Conservation (phyloP, 1,139 yeast species). For the Debaryomyces nepalensis region DNA sequence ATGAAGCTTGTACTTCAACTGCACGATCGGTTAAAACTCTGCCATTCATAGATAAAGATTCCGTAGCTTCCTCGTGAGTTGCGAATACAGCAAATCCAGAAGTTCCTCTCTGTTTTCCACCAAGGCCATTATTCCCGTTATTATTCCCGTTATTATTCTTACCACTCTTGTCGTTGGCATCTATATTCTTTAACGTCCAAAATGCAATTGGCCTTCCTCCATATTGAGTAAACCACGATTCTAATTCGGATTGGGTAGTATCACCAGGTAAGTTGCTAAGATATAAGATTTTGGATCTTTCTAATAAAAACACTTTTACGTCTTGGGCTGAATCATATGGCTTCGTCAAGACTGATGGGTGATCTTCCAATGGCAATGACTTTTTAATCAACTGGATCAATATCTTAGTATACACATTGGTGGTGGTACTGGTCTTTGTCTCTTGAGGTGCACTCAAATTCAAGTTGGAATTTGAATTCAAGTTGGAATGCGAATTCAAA, state of each 20-base stretch:
- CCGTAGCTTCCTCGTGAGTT: slow-evolving; percentile 84
- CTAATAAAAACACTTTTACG: slow-evolving; percentile 65
- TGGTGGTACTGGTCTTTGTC: slow-evolving; percentile 23
- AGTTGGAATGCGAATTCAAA: slow-evolving; percentile 2
- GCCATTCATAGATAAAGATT: slow-evolving; percentile 79
- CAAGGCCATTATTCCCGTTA: slow-evolving; percentile 11
- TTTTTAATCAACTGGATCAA: slow-evolving; percentile 57
- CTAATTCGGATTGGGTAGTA: slow-evolving; percentile 88
- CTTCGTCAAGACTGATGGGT: slow-evolving; percentile 60
- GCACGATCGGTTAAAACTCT: slow-evolving; percentile 72
- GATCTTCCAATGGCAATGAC: slow-evolving; percentile 58
- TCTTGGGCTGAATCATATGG: slow-evolving; percentile 82
- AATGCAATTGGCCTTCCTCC: slow-evolving; percentile 88
- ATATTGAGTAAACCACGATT: slow-evolving; percentile 87
- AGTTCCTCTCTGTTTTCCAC: slow-evolving; percentile 31
- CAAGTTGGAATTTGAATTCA: slow-evolving; percentile 6
- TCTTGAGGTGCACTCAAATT: slow-evolving; percentile 10
- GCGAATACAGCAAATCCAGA: slow-evolving; percentile 87
- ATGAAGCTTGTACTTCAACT: slow-evolving; percentile 87
- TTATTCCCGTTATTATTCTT: slow-evolving; percentile 12
- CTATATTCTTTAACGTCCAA: slow-evolving; percentile 77
- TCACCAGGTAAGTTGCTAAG: slow-evolving; percentile 80
- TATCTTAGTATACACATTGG: slow-evolving; percentile 41
- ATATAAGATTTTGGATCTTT: slow-evolving; percentile 77
- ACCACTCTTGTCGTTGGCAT: slow-evolving; percentile 25